These are phyloP conservation scores for Rutstroemia sp. DNA, from an alignment of 2,329 filamentous ascomycete species.

Conservation along the genomic window DNA sequence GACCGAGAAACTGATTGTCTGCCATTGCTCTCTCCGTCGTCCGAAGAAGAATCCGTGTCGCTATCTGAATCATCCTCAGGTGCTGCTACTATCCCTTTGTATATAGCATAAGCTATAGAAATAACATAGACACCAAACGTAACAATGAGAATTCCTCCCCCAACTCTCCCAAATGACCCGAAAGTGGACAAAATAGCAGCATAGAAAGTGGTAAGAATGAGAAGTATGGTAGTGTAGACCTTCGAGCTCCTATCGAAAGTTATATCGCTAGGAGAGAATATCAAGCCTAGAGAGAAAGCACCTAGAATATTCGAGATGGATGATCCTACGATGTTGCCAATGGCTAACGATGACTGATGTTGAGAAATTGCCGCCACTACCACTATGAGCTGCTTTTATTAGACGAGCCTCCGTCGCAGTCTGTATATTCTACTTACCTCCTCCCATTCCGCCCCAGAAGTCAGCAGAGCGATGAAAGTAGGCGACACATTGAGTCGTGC, in stretches of 20 bases:
- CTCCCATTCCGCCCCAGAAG: conserved; percentile 48
- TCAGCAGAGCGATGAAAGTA: conserved; percentile 43
- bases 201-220: conserved; percentile 36
- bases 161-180: conserved; percentile 28
- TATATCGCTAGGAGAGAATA: conserved; percentile 33
- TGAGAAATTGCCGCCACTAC: conserved; percentile 41
- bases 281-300: conserved; percentile 45
- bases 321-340: conserved; percentile 49
- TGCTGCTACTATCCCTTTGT: conserved; percentile 34
- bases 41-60: conserved; percentile 25
- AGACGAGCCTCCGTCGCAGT: too few species aligned
- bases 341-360: conserved; percentile 38
- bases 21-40: not conserved
- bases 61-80: conserved; percentile 38
- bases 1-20: not conserved
- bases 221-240: conserved; percentile 38
- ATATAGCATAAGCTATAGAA: conserved; percentile 39
- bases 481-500: conserved; percentile 37
- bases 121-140: conserved; percentile 38
- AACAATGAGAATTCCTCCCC: conserved; percentile 34
- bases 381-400: conserved; percentile 36
- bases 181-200: conserved; percentile 28
- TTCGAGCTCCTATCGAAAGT: conserved; percentile 41
- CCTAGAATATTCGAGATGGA: conserved; percentile 48
- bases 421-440: conserved; percentile 32